These are phyloP conservation scores for Chaetothyriales sp. DNA, from an alignment of 2,329 filamentous ascomycete species.

Conservation along the genomic window DNA sequence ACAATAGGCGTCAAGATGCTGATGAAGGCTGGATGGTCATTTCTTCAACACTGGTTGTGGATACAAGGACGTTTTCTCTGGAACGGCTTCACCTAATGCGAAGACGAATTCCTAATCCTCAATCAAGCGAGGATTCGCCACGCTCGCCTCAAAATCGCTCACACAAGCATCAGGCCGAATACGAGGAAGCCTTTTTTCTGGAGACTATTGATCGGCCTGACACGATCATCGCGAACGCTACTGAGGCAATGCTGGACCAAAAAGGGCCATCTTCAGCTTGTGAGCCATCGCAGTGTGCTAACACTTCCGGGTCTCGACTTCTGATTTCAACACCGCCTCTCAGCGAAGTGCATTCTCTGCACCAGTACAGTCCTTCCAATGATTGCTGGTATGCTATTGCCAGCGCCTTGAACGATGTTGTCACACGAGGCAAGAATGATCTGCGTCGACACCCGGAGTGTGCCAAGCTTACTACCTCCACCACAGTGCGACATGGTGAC, in stretches of 20 bases:
- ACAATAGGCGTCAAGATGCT: neutral
- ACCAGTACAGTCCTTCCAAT: neutral
- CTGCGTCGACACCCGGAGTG: conserved; percentile 27
- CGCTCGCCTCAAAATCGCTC: neutral
- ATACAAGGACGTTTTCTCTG: conserved; percentile 38
- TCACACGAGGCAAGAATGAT: conserved; percentile 38
- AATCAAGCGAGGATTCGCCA: neutral
- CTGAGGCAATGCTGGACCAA: conserved; percentile 36
- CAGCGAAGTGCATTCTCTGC: neutral
- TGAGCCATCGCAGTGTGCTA: conserved; percentile 15
- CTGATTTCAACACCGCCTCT: neutral
- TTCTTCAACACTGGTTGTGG: conserved; percentile 41
- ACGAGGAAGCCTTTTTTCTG: conserved; percentile 28
- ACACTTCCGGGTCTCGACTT: conserved; percentile 5
- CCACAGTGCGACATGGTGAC: conserved; percentile 19
- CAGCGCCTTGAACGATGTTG: conserved; percentile 42
- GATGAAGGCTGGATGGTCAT: conserved; percentile 36
- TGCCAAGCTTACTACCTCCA: conserved; percentile 18
- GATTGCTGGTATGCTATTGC: conserved; percentile 42
- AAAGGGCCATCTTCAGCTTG: conserved; percentile 3
- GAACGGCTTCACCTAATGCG: conserved; percentile 41
- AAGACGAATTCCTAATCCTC: conserved; percentile 4
- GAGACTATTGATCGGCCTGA: conserved; percentile 44
- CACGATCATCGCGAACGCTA: conserved; percentile 40
- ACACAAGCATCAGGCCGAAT: neutral